A percentile compares a stretch with the other conserved stretches of the same genome.
Evolutionary conservation across 805 yeast species (phyloP).

Genomic region (Saccharomycopsis synnaedendra): DNA sequence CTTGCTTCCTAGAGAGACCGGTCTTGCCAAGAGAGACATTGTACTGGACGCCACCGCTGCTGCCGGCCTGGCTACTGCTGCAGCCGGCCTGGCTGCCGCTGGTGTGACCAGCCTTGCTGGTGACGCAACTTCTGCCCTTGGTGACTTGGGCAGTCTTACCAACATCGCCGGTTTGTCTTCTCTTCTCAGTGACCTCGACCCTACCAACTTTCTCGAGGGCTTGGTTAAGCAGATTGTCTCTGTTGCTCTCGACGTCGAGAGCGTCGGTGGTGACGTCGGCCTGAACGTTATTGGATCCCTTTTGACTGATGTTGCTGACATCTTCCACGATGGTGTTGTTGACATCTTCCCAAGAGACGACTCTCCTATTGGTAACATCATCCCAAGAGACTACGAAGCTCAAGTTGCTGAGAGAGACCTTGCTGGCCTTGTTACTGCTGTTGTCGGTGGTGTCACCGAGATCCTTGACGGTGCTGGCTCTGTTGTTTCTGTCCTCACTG

Average conservation of each 20-base stretch:
- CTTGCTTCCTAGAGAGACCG: background rate
- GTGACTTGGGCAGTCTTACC: background rate
- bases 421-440: background rate
- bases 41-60: background rate
- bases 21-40: background rate
- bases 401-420: background rate
- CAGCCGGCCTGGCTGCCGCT: constrained; percentile 2
- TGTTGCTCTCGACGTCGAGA: constrained; percentile 1
- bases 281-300: constrained; percentile 1
- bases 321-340: background rate
- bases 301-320: constrained; percentile 7
- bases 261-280: constrained; percentile 3
- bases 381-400: background rate
- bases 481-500: constrained; percentile 3
- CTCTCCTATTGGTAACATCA: background rate
- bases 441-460: constrained; percentile 4
- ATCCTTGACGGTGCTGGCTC: background rate
- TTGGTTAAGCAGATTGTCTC: background rate
- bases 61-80: constrained; percentile 3
- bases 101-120: background rate
- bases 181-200: background rate
- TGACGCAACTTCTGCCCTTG: constrained; percentile 3
- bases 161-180: background rate
- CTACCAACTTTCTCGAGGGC: background rate
- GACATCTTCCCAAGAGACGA: constrained; percentile 1